These are phyloP conservation scores for Leptographium galeiforme DNA, from an alignment of 2,329 filamentous ascomycete genomes.

Conservation along the genomic window DNA sequence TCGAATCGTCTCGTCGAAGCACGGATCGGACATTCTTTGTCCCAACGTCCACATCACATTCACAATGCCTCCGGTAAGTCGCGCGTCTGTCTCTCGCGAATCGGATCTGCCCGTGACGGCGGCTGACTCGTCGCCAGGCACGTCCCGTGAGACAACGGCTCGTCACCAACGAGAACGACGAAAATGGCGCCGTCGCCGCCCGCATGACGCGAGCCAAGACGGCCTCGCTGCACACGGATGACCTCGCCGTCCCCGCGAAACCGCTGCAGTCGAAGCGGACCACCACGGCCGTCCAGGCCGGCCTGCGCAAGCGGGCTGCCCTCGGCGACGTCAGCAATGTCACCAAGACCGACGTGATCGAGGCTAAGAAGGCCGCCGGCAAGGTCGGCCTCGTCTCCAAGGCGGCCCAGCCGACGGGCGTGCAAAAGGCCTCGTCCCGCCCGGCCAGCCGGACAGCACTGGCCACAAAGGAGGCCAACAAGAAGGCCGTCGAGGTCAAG, in stretches of 20 bases:
- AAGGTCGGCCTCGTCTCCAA: slow-evolving; percentile 67
- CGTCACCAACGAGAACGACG: slow-evolving; percentile 86
- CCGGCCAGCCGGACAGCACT: slow-evolving; percentile 43
- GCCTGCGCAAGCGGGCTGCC: slow-evolving; percentile 61
- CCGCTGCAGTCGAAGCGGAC: slow-evolving; percentile 58
- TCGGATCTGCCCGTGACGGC: no score
- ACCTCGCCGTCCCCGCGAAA: slow-evolving; percentile 42
- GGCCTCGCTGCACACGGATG: slow-evolving; percentile 55
- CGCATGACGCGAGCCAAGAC: slow-evolving; percentile 90
- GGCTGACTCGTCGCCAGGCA: slow-evolving; percentile 16
- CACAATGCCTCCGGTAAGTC: slow-evolving; percentile 12
- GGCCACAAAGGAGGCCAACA: slow-evolving; percentile 25
- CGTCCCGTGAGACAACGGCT: slow-evolving; percentile 61
- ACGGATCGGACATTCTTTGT: background rate
- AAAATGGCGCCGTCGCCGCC: slow-evolving; percentile 63
- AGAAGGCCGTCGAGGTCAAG: slow-evolving; percentile 57
- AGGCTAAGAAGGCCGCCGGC: slow-evolving; percentile 60
- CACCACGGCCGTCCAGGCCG: slow-evolving; percentile 28
- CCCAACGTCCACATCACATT: background rate
- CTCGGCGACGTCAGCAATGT: slow-evolving; percentile 95
- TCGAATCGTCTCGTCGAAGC: background rate
- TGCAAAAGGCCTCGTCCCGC: slow-evolving; percentile 65
- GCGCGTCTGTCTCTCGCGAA: background rate
- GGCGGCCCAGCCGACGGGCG: slow-evolving; percentile 63
- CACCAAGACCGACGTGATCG: slow-evolving; percentile 58